Base-by-base conservation (phyloP, 306 rosid genomes). In the Glycine latifolia region DNA sequence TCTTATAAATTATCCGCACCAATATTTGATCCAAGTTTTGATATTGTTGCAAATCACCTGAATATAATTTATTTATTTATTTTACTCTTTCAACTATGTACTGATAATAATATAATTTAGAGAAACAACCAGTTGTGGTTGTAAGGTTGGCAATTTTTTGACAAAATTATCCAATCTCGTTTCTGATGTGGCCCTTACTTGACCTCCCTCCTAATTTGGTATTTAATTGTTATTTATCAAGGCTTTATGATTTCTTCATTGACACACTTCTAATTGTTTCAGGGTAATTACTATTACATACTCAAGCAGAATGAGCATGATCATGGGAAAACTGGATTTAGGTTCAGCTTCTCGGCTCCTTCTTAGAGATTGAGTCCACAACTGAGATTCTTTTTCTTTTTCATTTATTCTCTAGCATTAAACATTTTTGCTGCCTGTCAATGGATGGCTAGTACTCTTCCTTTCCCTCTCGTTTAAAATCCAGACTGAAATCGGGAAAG, bases 301-400 rank as follows among this genome's bases (percentile, higher is more conserved):
- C 90, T 96, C 81, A 90, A 75, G 94, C 91, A 91, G 83, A 82
- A 69, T 79, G 97, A 87, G 71, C 88, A 88, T 10, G 98, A 96
- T 67, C 86, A 91, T 26, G 97, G 97, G 65, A 93, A 93, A 90
- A 86, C 91, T 63, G 99, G 99, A 82, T 93, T 96, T 86, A 91
- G 98, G 82, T 92, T 96, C 87, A 93, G 94, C 90, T 73, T 96
- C 88, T 96, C 98, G 71, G 90, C 97, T 79, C 94, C 97, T 17
- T 90, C 90, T 39, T 93, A 89, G 85, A 71, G 67, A 72, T 66
- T 26, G 74, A 10, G 77, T 79, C 59, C 11, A 75, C 79, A 82
- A 77, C 31, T 33, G 63, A 77, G 80, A 65, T 82, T 85, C 66
- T 58, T 84, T 66, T 78, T 60, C 72, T 44, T 79, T 37, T 26